These are phyloP conservation scores for Apiospora rasikravindrae DNA, from an alignment of 2,329 filamentous ascomycete genomes.

Conservation along the genomic window DNA sequence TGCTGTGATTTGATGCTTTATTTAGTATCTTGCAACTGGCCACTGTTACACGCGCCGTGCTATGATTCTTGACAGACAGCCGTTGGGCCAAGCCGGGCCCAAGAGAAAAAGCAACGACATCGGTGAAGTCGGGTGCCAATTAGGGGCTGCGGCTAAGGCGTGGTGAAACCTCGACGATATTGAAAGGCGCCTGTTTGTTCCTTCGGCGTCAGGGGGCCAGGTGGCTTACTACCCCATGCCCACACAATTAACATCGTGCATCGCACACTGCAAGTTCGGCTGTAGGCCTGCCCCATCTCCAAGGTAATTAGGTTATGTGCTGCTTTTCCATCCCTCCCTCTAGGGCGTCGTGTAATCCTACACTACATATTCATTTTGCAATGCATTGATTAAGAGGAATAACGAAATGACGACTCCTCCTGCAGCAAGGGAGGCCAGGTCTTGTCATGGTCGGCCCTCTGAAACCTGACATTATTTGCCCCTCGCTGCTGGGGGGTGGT, in stretches of 20 bases:
- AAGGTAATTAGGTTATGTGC: neutral
- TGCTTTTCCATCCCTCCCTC: neutral
- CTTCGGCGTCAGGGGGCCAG: neutral
- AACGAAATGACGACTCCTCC: neutral
- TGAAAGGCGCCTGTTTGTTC: neutral
- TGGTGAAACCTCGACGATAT: slow-evolving; percentile 8
- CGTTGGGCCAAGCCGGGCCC: neutral
- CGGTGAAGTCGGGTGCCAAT: neutral
- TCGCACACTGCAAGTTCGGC: neutral
- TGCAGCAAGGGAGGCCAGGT: neutral
- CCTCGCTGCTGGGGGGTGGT: neutral
- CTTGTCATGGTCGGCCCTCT: neutral
- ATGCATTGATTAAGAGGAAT: neutral
- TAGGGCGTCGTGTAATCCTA: slow-evolving; percentile 7
- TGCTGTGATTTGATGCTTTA: neutral
- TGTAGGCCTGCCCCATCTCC: neutral
- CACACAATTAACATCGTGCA: slow-evolving; percentile 1
- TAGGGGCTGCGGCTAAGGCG: slow-evolving; percentile 3
- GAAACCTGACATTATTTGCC: neutral
- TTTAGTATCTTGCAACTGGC: neutral
- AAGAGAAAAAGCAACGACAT: neutral
- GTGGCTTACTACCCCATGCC: slow-evolving; percentile 3
- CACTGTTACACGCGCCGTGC: neutral
- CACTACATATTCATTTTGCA: neutral
- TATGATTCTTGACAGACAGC: neutral